Evolutionary conservation across 1,284 basidiomycete genomes (phyloP).

Genomic region (Sphaerobolus stellatus): DNA sequence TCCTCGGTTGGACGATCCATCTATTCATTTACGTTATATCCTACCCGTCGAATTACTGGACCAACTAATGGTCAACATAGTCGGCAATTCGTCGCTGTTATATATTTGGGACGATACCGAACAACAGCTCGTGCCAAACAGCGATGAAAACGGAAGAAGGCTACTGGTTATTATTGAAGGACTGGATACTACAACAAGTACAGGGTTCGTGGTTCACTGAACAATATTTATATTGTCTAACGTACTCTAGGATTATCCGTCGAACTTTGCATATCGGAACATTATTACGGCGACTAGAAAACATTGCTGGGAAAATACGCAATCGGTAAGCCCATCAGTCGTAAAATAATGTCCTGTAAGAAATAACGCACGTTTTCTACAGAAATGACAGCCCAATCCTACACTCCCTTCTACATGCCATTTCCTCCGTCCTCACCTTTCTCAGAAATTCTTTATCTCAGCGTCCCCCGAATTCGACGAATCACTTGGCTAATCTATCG

Average conservation of each 20-base stretch:
- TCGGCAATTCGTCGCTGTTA: slow-evolving; percentile 64
- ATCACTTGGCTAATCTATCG: slow-evolving; percentile 48
- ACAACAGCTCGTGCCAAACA: slow-evolving; percentile 50
- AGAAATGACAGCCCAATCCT: slow-evolving; percentile 49
- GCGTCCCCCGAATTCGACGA: slow-evolving; percentile 32
- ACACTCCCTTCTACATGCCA: slow-evolving; percentile 63
- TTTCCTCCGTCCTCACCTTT: slow-evolving; percentile 54
- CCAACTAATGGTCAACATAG: slow-evolving; percentile 52
- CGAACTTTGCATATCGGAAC: slow-evolving; percentile 66
- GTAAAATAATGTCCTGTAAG: too few species aligned
- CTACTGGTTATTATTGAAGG: slow-evolving; percentile 49
- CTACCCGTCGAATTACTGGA: slow-evolving; percentile 46
- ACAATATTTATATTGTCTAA: not conserved
- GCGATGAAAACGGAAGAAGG: slow-evolving; percentile 27
- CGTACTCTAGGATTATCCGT: slow-evolving; percentile 46
- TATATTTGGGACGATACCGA: slow-evolving; percentile 55
- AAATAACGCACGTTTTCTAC: slow-evolving; percentile 20
- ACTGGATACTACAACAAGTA: slow-evolving; percentile 52
- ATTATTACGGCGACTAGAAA: slow-evolving; percentile 62
- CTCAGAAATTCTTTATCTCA: slow-evolving; percentile 45
- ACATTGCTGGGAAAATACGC: slow-evolving; percentile 43
- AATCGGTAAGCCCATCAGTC: slow-evolving; percentile 38
- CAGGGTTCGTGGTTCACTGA: slow-evolving; percentile 43
- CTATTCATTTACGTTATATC: slow-evolving; percentile 41
- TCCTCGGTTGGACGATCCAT: slow-evolving; percentile 41